Evolutionary conservation across 2,329 filamentous ascomycete genomes (phyloP), one percentile per base, ranked within the genome.

Genomic region (Ambrosiella beaveri): DNA sequence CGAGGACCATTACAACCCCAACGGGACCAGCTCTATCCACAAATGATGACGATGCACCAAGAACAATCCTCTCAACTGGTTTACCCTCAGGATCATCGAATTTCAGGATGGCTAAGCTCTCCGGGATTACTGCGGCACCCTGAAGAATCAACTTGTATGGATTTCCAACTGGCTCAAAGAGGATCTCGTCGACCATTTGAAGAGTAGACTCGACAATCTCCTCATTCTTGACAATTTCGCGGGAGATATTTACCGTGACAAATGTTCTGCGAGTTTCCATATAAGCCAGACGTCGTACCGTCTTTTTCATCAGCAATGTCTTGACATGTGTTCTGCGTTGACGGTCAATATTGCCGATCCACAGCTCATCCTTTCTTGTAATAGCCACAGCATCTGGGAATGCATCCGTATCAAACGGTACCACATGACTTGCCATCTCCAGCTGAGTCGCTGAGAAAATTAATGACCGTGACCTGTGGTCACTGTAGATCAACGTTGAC

Each of bases 391-490:
- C 85, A 36, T 79, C 78, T 0, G 89, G 88, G 65, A 87, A 98
- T 1, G 85, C 86, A 63, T 84, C 81, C 0, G 85, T 77, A 67
- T 96, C 80, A 66, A 98, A 94, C 0, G 85, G 78, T 61, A 87
- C 93, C 5, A 97, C 83, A 53, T 81, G 84, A 0, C 83, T 84
- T 0, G 88, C 87, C 62, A 89, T 84, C 61, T 95, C 87, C 2
- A 90, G 88, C 11, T 91, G 95, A 1, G 96, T 88, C 1, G 93
- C 90, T 3, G 90, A 95, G 71, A 94, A 98, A 0, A 95, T 82
- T 45, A 96, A 85, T 19, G 90, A 80, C 0, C 86, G 88, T 66
- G 96, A 89, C 0, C 84, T 82, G 7, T 41, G 55, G 8, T 60
- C 59, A 36, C 86, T 86, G 66, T 98, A 96, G 54, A 98, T 95